Evolutionary conservation across 2,329 filamentous ascomycete genomes (phyloP).

Genomic region (Ascochyta pisi): DNA sequence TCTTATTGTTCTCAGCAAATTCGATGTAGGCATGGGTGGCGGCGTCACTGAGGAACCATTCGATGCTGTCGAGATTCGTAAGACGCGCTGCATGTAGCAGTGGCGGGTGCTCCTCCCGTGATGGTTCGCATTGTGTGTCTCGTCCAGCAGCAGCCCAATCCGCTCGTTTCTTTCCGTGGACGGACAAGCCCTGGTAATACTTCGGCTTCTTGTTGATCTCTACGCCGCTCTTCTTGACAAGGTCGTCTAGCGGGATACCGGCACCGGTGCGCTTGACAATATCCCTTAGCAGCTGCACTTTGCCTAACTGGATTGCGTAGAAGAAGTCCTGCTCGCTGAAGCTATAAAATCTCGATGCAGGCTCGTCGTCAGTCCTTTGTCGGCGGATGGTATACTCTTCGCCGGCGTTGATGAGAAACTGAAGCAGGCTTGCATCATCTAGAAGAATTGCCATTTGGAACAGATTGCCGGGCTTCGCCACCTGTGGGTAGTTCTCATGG

Average conservation of each 20-base stretch:
- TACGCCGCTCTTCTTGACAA: slow-evolving; percentile 71
- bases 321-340: slow-evolving; percentile 24
- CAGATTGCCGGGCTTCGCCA: slow-evolving; percentile 24
- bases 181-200: slow-evolving; percentile 71
- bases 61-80: slow-evolving; percentile 70
- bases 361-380: slow-evolving; percentile 19
- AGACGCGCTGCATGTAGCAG: slow-evolving; percentile 64
- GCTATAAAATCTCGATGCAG: slow-evolving; percentile 19
- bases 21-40: slow-evolving; percentile 72
- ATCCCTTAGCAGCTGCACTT: slow-evolving; percentile 64
- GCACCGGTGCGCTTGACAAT: slow-evolving; percentile 72
- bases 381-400: slow-evolving; percentile 23
- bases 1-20: slow-evolving; percentile 67
- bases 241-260: slow-evolving; percentile 71
- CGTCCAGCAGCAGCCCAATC: slow-evolving; percentile 66
- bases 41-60: slow-evolving; percentile 79
- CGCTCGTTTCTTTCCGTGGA: slow-evolving; percentile 74
- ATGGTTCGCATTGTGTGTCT: slow-evolving; percentile 9
- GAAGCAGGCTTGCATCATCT: slow-evolving; percentile 26
- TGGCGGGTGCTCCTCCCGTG: slow-evolving; percentile 55
- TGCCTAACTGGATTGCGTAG: slow-evolving; percentile 55
- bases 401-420: slow-evolving; percentile 23
- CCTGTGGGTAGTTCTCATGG: slow-evolving; percentile 7
- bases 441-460: slow-evolving; percentile 42
- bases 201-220: slow-evolving; percentile 69